These are phyloP conservation scores for Globisporangium iwayamae DNA, from an alignment of 352 stramenopile genomes.

Conservation along the genomic window DNA sequence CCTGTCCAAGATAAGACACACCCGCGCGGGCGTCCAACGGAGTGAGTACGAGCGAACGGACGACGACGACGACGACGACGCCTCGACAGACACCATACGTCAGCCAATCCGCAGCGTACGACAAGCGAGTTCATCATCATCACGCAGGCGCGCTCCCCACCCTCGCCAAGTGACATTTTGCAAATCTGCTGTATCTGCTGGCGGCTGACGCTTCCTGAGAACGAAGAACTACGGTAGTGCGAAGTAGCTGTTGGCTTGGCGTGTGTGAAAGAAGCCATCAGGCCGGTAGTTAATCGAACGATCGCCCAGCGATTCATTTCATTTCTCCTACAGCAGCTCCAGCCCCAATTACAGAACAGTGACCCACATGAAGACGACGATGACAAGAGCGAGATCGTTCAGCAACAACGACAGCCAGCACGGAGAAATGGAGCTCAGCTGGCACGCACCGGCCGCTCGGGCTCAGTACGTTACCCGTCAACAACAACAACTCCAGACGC, in stretches of 20 bases:
- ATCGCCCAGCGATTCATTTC: not conserved
- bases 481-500: not conserved
- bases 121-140: not conserved
- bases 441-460: not conserved
- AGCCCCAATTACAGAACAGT: not conserved
- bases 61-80: not conserved
- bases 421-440: not conserved
- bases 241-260: too few species aligned
- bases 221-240: not conserved
- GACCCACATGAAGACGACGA: not conserved
- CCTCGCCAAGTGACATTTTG: not conserved
- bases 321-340: not conserved
- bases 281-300: too few species aligned
- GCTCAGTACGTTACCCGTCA: not conserved
- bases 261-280: too few species aligned
- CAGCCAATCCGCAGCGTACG: not conserved
- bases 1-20: not conserved
- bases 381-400: constrained; percentile 3
- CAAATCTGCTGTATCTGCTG: not conserved
- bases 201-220: not conserved
- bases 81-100: too few species aligned
- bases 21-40: not conserved
- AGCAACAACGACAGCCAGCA: not conserved
- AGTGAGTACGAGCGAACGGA: not conserved
- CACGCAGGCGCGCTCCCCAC: too few species aligned